Evolutionary conservation across 2,329 filamentous ascomycete genomes (phyloP).

Genomic region (Parastagonospora avenae): DNA sequence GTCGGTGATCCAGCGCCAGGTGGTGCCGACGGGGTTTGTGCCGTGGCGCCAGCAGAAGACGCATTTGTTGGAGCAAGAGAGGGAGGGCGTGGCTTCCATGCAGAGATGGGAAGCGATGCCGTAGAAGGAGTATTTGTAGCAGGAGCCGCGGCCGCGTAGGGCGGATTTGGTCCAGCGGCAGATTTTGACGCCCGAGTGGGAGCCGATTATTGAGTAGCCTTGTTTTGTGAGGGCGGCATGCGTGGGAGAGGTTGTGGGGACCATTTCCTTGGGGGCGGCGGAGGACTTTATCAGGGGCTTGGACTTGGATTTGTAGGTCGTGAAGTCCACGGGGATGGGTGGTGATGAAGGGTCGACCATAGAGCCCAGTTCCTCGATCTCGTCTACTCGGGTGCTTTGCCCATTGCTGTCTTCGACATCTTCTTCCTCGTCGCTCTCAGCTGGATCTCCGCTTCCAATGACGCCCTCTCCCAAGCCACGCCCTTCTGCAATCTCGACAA

Average conservation of each 20-base stretch:
- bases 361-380: constrained; percentile 82
- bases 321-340: constrained; percentile 84
- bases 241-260: constrained; percentile 86
- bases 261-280: constrained; percentile 79
- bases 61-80: constrained; percentile 97
- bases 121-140: constrained; percentile 98
- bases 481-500: constrained; percentile 63
- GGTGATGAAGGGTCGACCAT: constrained; percentile 56
- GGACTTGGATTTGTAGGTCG: constrained; percentile 65
- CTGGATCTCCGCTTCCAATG: constrained; percentile 77
- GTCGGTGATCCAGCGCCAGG: constrained; percentile 95
- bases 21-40: constrained; percentile 95
- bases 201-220: constrained; percentile 93
- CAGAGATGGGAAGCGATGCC: constrained; percentile 95
- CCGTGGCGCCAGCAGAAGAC: constrained; percentile 99
- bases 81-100: constrained; percentile 96
- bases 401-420: constrained; percentile 54
- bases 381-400: constrained; percentile 61
- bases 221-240: constrained; percentile 91
- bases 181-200: constrained; percentile 95
- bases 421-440: constrained; percentile 79
- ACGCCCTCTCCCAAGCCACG: constrained; percentile 69
- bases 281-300: constrained; percentile 51
- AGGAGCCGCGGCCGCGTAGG: constrained; percentile 87
- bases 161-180: constrained; percentile 99